Evolutionary conservation across 148 eudicot genomes (phyloP), one percentile per base, ranked within the genome.

Genomic region (Vaccinium myrtillus): DNA sequence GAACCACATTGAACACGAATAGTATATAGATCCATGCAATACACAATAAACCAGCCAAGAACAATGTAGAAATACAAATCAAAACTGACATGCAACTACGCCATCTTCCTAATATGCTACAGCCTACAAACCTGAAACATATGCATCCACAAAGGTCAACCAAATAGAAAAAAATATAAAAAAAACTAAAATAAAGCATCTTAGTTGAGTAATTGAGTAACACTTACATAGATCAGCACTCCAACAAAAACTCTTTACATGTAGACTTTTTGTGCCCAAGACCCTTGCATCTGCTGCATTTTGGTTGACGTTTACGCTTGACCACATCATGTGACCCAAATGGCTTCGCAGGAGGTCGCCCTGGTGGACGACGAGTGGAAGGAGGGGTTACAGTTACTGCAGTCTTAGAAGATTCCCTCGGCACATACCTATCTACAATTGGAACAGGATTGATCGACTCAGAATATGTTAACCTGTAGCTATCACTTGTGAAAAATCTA

Each of bases 291-390:
- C 89, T 92, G 84, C 98, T 93, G 81, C 99, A 96, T 69, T 69
- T 69, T 27, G 74, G 74, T 83, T 92, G 97, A 80, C 94, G 92
- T 82, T 92, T 94, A 43, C 99, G 97, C 86, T 93, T 96, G 77
- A 76, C 89, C 43, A 84, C 86, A 43, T 93, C 98, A 36, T 91
- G 94, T 16, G 87, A 83, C 46, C 92, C 90, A 69, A 82, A 79
- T 49, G 87, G 90, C 88, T 96, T 96, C 79, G 91, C 91, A 16
- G 95, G 83, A 48, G 98, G 98, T 80, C 99, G 87, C 14, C 99
- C 99, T 10, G 99, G 97, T n/a, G 99, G 99, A 15, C 99, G 92
- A 25, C 98, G 93, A 5, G 95, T 96, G 9, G 98, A 94, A 63
- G 99, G 99, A 19, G 99, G 98, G 50, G 91, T 94, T 48, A 96